Base-by-base conservation (phyloP, 805 yeast species). In the Blastobotrys peoriensis region DNA sequence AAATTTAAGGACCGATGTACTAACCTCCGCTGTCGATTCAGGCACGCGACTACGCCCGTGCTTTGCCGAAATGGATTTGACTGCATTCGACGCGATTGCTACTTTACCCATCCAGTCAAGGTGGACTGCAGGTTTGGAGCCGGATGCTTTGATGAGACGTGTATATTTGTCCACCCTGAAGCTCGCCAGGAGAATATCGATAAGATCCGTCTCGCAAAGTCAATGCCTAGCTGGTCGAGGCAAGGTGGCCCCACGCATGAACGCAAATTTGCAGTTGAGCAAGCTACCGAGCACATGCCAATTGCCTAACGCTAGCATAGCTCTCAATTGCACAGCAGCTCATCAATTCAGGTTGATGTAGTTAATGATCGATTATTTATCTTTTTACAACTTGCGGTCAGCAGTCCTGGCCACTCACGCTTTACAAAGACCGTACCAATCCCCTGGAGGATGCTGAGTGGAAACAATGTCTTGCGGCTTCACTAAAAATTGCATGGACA, bases 81-180 rank as follows among this genome's bases (percentile, higher is more conserved):
- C 40, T 88, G 97, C 68, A 73, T 77, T 16, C 78, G 95, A 63
- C 69, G 78, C 40, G 93, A 88, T 62, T 88, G 97, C 67, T 70
- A 74, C 40, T 88, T 86, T 63, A 73, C 83, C 17, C 97, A 88
- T 63, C 95, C 95, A 35, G 68, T 86, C 33, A 72, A 72, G 51
- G 89, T 83, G 58, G 81, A 74, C 43, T 88, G 97, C 68, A 84
- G 83, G 55, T 88, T 80, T 64, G 94, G 87, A 10, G 70, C 71
- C 46, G 76, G 77, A 50, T 88, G 97, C 67, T 76, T 73, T 55
- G 86, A 86, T 62, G 70, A 70, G 41, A 69, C 72, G 44, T 88
- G 97, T 71, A 62, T 79, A 52, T 88, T 71, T 66, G 74, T 73
- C 56, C 97, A 88, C 64, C 95, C 96, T 10, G 82, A 78, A 46